Conservation (phyloP, 495 filamentous ascomycete species). For the Hyaloscypha hepaticicola region DNA sequence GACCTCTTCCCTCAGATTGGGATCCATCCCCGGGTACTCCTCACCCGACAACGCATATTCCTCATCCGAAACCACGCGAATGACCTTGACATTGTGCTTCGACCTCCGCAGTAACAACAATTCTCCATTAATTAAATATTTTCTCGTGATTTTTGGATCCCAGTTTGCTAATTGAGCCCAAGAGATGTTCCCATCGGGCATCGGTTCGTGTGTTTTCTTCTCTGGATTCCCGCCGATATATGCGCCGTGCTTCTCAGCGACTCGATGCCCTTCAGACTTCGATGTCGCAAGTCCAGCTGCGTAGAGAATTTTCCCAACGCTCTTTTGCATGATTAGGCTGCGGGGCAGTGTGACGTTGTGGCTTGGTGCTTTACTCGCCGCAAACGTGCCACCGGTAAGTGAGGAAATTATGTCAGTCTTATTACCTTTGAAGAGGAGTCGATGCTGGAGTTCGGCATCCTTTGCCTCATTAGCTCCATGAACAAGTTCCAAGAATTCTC, state of each 20-base stretch:
- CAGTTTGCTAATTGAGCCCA: constrained; percentile 63
- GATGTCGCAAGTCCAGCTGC: constrained; percentile 67
- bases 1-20: background rate
- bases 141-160: constrained; percentile 53
- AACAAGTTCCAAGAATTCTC: constrained; percentile 73
- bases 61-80: constrained; percentile 70
- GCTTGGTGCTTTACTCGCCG: constrained; percentile 35
- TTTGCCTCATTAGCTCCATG: constrained; percentile 65
- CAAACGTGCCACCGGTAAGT: constrained; percentile 13
- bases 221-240: constrained; percentile 65
- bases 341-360: constrained; percentile 62
- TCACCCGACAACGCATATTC: constrained; percentile 52
- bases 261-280: constrained; percentile 62
- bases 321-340: constrained; percentile 59
- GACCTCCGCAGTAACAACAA: constrained; percentile 70
- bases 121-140: constrained; percentile 60
- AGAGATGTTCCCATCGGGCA: constrained; percentile 54
- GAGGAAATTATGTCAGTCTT: no score
- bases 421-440: constrained; percentile 46
- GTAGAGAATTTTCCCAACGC: constrained; percentile 63
- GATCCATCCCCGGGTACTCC: constrained; percentile 41
- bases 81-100: constrained; percentile 76
- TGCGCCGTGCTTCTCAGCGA: constrained; percentile 56
- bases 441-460: constrained; percentile 56
- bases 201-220: constrained; percentile 41